Conservation (phyloP, 345 rosid genomes). For the rapeseed (Brassica napus) region DNA sequence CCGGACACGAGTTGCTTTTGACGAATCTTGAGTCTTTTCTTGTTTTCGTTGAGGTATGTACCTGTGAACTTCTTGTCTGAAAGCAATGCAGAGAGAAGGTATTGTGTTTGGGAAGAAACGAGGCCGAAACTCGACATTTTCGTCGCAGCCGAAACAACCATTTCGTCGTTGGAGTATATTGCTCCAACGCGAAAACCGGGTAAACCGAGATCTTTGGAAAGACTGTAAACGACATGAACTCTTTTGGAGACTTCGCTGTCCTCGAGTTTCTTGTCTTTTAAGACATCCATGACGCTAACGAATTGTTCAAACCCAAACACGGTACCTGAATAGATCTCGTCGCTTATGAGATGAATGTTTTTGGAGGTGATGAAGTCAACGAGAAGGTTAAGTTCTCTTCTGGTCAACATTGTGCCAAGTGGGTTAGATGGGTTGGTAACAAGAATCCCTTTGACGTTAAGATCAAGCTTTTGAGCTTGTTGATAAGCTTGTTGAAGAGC, state of each 20-base stretch:
- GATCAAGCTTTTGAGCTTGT: constrained; percentile 53
- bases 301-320: constrained; percentile 61
- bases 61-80: constrained; percentile 68
- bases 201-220: constrained; percentile 74
- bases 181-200: constrained; percentile 88
- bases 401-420: constrained; percentile 58
- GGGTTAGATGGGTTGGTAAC: constrained; percentile 87
- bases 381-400: constrained; percentile 59
- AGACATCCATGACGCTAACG: constrained; percentile 60
- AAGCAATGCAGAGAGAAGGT: constrained; percentile 60
- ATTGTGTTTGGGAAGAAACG: constrained; percentile 75
- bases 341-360: constrained; percentile 67
- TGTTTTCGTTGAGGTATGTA: constrained; percentile 52
- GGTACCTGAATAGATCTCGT: constrained; percentile 75
- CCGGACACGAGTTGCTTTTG: constrained; percentile 57
- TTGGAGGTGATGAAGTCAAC: constrained; percentile 55
- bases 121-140: constrained; percentile 86
- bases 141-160: constrained; percentile 67
- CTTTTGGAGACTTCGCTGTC: constrained; percentile 46
- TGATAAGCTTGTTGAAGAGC: constrained; percentile 68
- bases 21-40: constrained; percentile 51
- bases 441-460: constrained; percentile 65
- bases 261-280: constrained; percentile 48
- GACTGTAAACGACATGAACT: constrained; percentile 70
- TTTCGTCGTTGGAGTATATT: constrained; percentile 66